Evolutionary conservation across 352 stramenopile species (phyloP), one percentile per base, ranked within the genome.

Genomic region (Pilasporangium apinafurcum): DNA sequence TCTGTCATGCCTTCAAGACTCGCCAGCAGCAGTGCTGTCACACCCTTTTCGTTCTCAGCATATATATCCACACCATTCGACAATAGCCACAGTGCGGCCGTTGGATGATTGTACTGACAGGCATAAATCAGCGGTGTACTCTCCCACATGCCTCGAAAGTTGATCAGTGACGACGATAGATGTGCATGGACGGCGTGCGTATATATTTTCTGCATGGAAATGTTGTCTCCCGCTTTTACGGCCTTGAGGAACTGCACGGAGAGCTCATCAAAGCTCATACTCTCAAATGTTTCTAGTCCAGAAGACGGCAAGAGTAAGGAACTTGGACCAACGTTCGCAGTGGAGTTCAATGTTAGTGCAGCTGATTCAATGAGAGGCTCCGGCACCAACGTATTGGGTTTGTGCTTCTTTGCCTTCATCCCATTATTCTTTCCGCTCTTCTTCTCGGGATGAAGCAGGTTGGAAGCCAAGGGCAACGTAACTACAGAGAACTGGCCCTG

Each of bases 91-190:
- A 79, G 40, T 13, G 76, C 76, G 34, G 77, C 64, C 4, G 56
- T 45, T 8, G 59, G 30, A 31, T 85, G 79, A 26, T 56, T 62
- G 37, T 88, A 92, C 38, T 89, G 75, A 14, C 76, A 62, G 25
- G 79, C 73, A 34, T 79, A 84, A n/a, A 92, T 72, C 16, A 92
- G 52, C 18, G 79, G 79, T 21, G 79, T 92, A 44, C 76, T 88
- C 20, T 89, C 79, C 79, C 79, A 92, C 79, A 92, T 92, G 22
- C 76, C 76, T 24, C 76, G 68, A 13, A 83, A 65, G 32, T 89
- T 82, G 34, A 86, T 44, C 14, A 85, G 44, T 8, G 49, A n/a
- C n/a, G n/a, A n/a, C n/a, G n/a, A n/a, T n/a, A n/a, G n/a, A 22
- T 18, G 27, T 14, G 20, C 24, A 17, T 5, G n/a, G 17, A 28